Evolutionary conservation across 202 grass and related monocot genomes (phyloP), one percentile per base, ranked within the genome.

Genomic region (Cymbopogon flexuosus): DNA sequence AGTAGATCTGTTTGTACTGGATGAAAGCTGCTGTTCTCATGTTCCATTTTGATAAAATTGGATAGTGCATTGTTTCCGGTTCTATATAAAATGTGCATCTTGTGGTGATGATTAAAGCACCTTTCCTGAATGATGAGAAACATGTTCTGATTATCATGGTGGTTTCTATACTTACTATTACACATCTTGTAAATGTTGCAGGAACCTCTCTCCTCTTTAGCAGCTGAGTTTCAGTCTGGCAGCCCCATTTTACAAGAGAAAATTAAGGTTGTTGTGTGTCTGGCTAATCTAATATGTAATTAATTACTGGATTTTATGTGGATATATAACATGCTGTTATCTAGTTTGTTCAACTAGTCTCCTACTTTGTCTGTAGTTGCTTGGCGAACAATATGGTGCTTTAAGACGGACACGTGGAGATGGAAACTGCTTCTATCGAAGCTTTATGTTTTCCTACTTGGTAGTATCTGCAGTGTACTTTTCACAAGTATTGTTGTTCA

Each of bases 401-500:
- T 86, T 99, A 76, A 95, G 96, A 73, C 79, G 96, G 79, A 93
- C 92, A 59, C 81, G 96, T 40, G 96, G 96, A 79, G 96, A 99
- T 85, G 96, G 96, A 76, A 99, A 95, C 81, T 99, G 96, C 73
- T 99, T 99, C 72, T 99, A 91, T 81, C 92, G 96, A 86, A 78
- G 96, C 82, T 99, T 99, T 88, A 99, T 99, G 96, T 99, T 96
- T 80, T 99, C 96, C 47, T 99, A 99, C 86, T 76, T 99, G 85
- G 96, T 99, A 99, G 57, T 62, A 56, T 82, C 52, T 82, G 13
- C 49, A 8, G 13, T 29, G 15, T 70, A 3, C 21, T 30, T 87
- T 85, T 68, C 18, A 72, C 43, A 72, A 29, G 24, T 41, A 46
- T 41, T 5, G 18, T 5, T 30, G 12, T 68, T 70, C 81, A 72